Conservation (phyloP, 2,329 filamentous ascomycete species). For the Neofusicoccum umdonicola region DNA sequence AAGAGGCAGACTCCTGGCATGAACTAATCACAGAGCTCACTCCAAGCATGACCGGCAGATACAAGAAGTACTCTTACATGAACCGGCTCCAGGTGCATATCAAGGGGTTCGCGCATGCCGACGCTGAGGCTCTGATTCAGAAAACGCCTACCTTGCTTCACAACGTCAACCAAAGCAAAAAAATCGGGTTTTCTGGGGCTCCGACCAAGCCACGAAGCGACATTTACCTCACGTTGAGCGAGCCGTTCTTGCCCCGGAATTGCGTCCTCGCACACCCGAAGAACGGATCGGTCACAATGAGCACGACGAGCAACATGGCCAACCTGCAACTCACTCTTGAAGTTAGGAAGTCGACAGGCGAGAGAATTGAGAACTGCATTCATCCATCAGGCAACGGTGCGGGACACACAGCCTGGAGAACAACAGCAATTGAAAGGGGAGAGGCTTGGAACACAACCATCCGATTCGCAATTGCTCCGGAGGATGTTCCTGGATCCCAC, state of each 20-base stretch:
- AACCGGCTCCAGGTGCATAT: constrained; percentile 79
- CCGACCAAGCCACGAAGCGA: constrained; percentile 86
- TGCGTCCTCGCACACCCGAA: constrained; percentile 67
- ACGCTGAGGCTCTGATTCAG: constrained; percentile 78
- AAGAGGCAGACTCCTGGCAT: constrained; percentile 66
- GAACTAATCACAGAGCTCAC: constrained; percentile 71
- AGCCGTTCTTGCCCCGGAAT: constrained; percentile 71
- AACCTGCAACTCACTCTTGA: constrained; percentile 89
- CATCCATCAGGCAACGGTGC: constrained; percentile 79
- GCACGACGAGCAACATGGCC: constrained; percentile 61
- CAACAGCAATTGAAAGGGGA: constrained; percentile 73
- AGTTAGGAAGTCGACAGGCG: constrained; percentile 74
- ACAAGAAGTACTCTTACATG: constrained; percentile 68
- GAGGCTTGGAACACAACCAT: constrained; percentile 87
- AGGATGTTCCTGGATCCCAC: constrained; percentile 79
- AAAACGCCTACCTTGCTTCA: constrained; percentile 85
- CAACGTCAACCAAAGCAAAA: constrained; percentile 74
- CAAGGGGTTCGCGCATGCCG: constrained; percentile 71
- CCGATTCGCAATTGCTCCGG: constrained; percentile 71
- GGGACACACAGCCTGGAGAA: constrained; percentile 82
- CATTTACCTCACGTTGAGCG: constrained; percentile 85
- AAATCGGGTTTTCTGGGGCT: constrained; percentile 91
- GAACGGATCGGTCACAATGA: constrained; percentile 73
- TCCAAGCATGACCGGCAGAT: constrained; percentile 69
- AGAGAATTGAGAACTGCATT: constrained; percentile 84